These are phyloP conservation scores for Yamadazyma sp. DNA, from an alignment of 805 yeast genomes.

Conservation along the genomic window DNA sequence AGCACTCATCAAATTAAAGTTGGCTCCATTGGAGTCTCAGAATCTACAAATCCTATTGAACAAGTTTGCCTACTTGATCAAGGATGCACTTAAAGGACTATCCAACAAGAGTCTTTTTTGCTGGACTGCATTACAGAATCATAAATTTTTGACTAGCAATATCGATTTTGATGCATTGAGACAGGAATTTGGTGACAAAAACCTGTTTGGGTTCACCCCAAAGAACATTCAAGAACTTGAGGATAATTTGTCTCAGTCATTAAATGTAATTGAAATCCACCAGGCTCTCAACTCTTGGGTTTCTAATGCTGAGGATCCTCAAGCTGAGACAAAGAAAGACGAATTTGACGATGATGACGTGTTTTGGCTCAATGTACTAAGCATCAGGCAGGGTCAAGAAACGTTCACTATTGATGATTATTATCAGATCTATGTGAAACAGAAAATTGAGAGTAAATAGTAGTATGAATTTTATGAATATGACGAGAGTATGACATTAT, in stretches of 20 bases:
- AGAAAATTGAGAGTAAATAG: background rate
- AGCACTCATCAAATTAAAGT: background rate
- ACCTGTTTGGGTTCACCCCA: conserved; percentile 3
- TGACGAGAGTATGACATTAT: conserved; percentile 1
- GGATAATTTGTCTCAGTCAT: background rate
- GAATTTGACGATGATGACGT: background rate
- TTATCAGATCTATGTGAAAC: background rate
- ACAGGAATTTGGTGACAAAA: background rate
- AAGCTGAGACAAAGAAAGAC: background rate
- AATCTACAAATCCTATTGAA: conserved; percentile 1
- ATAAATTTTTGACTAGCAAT: background rate
- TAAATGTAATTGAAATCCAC: background rate
- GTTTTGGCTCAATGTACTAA: conserved; percentile 1
- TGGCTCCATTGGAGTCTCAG: conserved; percentile 2
- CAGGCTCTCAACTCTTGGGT: background rate
- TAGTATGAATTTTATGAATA: background rate
- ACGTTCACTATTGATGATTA: conserved; percentile 1
- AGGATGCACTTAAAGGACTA: background rate
- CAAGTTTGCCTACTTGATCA: conserved; percentile 1
- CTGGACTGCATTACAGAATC: conserved; percentile 2
- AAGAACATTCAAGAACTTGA: background rate
- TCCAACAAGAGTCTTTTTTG: background rate
- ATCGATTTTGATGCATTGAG: background rate
- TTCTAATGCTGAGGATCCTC: background rate
- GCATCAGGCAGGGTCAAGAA: conserved; percentile 1